Evolutionary conservation across 257 asterid species (phyloP), one percentile per base, ranked within the genome.

Genomic region (Solanum paucissectum): DNA sequence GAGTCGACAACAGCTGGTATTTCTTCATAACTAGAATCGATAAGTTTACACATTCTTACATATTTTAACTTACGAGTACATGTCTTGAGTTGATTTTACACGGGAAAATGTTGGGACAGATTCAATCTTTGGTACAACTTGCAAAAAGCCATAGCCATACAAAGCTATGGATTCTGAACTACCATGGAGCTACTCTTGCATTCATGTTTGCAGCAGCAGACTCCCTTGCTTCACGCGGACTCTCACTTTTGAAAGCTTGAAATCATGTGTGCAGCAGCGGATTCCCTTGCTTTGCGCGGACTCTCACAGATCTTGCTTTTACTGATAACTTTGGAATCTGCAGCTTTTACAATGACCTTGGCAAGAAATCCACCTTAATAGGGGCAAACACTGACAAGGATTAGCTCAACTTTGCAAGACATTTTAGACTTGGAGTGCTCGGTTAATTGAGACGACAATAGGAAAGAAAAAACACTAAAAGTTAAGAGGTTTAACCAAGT

Each of bases 171-270:
- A 14, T 29, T 68, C 84, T 11, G 64, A 18, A 60, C 29, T 16
- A 72, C 44, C 46, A 3, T 0, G 7, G 21, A 33, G 37, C 79
- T 74, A 84, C 37, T 38, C 44, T 60, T 29, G 88, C 62, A 74
- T 84, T 84, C 82, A 88, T 88, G 58, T 74, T 21, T 38, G 77
- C 64, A 37, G 90, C 85, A 88, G 90, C 87, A 3, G 79, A 88
- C 11, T 25, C 84, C 83, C 87, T 71, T 52, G 88, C 85, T 72
- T 83, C 82, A 12, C n/a, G 40, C 33, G 81, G 83, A 13, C 55
- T 74, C 27, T 60, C 27, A 55, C 27, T 34, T 44, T 10, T 10
- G 32, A 64, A 64, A 64, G 72, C 44, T 74, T 38, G 86, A 40
- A 74, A 88, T 84, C 82, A 88, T 84, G 33, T 60, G 42, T 38